phyloP scores from a whole-genome alignment of 257 asterid species.

The Fraxinus excelsior region DNA sequence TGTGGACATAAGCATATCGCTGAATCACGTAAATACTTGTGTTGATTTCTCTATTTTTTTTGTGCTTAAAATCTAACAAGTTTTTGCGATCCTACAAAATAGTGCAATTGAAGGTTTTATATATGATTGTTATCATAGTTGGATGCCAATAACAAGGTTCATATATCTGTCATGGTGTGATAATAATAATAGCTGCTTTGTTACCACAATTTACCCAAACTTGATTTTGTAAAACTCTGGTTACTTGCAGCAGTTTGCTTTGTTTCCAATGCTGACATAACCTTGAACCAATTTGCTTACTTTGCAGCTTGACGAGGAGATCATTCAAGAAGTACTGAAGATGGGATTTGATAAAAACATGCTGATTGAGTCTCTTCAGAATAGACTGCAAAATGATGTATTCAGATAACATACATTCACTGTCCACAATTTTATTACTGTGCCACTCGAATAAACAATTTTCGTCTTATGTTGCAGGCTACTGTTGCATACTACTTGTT shows the following conservation, averaged over 20 bases:
- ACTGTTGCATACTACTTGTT: conserved; percentile 91
- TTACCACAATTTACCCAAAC: neutral
- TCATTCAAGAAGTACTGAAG: conserved; percentile 69
- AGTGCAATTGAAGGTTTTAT: neutral
- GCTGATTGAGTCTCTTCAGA: conserved; percentile 78
- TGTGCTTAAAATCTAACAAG: too few relatives aligned
- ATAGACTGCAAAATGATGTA: conserved; percentile 87
- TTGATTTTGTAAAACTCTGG: neutral
- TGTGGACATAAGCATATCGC: too few relatives aligned
- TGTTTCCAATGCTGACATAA: conserved; percentile 12
- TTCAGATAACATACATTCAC: conserved; percentile 19
- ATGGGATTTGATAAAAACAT: conserved; percentile 77
- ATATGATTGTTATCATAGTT: neutral
- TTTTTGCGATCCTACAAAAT: too few relatives aligned
- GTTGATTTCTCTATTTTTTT: too few relatives aligned
- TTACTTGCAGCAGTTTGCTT: neutral
- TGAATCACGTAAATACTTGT: too few relatives aligned
- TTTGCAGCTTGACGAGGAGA: conserved; percentile 88
- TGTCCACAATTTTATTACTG: conserved; percentile 19
- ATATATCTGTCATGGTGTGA: neutral
- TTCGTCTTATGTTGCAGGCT: conserved; percentile 53
- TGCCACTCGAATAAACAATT: conserved; percentile 14
- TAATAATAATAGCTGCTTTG: neutral
- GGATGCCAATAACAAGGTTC: neutral
- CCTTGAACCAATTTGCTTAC: conserved; percentile 29